Evolutionary conservation across 208 protist species (phyloP).

Genomic region (Acanthamoeba castellanii): DNA sequence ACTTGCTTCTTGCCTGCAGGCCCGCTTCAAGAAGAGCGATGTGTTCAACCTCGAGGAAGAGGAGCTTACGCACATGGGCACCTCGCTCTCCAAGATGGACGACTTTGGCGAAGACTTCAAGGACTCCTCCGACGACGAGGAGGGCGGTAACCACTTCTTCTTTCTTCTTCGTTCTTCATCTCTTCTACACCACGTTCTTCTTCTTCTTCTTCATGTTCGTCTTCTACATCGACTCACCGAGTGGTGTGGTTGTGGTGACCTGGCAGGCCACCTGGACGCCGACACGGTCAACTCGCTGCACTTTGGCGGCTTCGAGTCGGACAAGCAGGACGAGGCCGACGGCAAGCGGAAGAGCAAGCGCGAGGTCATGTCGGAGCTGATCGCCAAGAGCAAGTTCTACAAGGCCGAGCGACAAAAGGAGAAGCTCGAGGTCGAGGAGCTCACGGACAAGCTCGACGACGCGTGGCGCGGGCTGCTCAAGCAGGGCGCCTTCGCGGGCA

Average conservation of each 20-base stretch:
- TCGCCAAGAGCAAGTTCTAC: slow-evolving; percentile 74
- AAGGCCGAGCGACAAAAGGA: slow-evolving; percentile 54
- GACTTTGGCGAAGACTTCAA: slow-evolving; percentile 60
- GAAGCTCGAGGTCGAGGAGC: slow-evolving; percentile 39
- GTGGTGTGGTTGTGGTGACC: background rate
- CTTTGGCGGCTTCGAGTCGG: slow-evolving; percentile 34
- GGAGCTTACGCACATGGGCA: slow-evolving; percentile 73
- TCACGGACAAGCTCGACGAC: slow-evolving; percentile 48
- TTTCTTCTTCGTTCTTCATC: background rate
- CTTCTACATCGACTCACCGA: background rate
- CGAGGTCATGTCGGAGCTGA: slow-evolving; percentile 70
- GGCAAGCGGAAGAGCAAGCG: slow-evolving; percentile 62
- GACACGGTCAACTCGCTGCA: background rate
- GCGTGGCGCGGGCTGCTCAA: slow-evolving; percentile 8
- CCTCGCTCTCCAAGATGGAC: slow-evolving; percentile 29
- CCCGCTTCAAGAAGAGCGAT: slow-evolving; percentile 26
- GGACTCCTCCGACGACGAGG: slow-evolving; percentile 39
- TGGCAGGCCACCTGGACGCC: slow-evolving; percentile 17
- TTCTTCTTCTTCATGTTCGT: background rate
- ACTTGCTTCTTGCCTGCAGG: background rate
- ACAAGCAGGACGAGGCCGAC: background rate
- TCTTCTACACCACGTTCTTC: background rate
- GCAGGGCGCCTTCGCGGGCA: slow-evolving; percentile 16
- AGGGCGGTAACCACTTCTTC: background rate
- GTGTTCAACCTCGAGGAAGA: slow-evolving; percentile 75